Percentiles rank a stretch among this genome's conserved stretches.
These are phyloP conservation scores for Microbotryomycetes sp. DNA, from an alignment of 1,284 basidiomycete species.

Conservation along the genomic window DNA sequence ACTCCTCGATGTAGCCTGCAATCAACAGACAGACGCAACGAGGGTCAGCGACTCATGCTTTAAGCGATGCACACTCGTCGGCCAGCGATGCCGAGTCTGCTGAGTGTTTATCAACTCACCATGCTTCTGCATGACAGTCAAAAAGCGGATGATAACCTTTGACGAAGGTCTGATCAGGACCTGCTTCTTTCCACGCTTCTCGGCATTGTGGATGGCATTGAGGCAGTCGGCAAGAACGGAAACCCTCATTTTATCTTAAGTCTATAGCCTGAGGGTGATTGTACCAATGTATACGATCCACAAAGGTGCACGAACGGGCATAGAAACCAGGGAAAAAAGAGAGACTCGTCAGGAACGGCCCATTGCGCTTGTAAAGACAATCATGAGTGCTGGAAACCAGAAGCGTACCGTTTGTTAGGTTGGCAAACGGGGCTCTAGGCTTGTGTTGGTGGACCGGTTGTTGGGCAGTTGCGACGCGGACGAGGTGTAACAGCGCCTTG, in stretches of 20 bases:
- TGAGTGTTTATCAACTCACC: too few relatives aligned
- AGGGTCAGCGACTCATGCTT: too few relatives aligned
- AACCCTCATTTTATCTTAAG: conserved; percentile 31
- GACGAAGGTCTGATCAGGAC: conserved; percentile 91
- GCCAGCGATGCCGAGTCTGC: too few relatives aligned
- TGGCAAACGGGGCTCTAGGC: neutral
- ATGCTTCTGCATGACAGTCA: conserved; percentile 95
- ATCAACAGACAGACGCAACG: too few relatives aligned
- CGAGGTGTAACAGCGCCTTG: neutral
- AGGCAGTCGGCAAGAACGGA: conserved; percentile 56
- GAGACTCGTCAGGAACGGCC: neutral
- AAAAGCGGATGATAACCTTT: conserved; percentile 93
- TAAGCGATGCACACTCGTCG: too few relatives aligned
- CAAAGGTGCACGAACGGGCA: neutral
- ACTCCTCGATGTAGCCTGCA: conserved; percentile 96
- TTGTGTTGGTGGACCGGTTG: neutral
- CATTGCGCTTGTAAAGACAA: neutral
- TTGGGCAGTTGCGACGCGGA: neutral
- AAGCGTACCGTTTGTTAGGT: neutral
- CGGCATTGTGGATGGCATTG: conserved; percentile 98
- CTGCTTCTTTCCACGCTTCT: conserved; percentile 92
- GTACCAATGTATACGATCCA: neutral
- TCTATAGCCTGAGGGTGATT: neutral
- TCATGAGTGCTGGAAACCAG: neutral
- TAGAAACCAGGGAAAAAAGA: neutral